A percentile compares a stretch with the other conserved stretches of the same genome.
These are phyloP conservation scores for Cercospora sp. DNA, from an alignment of 2,329 filamentous ascomycete genomes.

Conservation along the genomic window DNA sequence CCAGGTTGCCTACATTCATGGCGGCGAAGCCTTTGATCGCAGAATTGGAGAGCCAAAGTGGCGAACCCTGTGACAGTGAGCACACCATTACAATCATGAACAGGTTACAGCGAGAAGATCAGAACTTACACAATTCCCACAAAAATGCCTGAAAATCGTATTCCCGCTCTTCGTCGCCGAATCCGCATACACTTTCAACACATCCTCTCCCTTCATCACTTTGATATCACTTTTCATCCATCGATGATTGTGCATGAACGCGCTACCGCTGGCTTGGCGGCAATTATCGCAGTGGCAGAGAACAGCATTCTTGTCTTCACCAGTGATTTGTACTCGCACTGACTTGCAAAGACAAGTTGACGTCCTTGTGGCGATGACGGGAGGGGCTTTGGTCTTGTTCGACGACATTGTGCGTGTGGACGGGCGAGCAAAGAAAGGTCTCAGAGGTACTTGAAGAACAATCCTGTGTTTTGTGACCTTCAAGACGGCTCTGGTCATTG, in stretches of 20 bases:
- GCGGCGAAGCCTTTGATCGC: conserved; percentile 26
- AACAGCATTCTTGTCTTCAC: conserved; percentile 35
- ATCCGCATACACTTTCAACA: conserved; percentile 31
- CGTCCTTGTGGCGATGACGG: conserved; percentile 15
- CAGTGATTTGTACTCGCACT: conserved; percentile 30
- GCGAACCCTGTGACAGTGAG: conserved; percentile 22
- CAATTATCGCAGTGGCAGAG: conserved; percentile 38
- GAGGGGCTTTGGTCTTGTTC: conserved; percentile 17
- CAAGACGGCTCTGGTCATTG: conserved; percentile 19
- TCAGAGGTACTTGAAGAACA: conserved; percentile 5
- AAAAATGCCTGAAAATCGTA: conserved; percentile 33
- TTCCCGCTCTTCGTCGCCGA: conserved; percentile 33
- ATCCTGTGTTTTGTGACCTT: conserved; percentile 15
- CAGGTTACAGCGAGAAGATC: conserved; percentile 6
- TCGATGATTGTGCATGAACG: conserved; percentile 37
- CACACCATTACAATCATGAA: neutral
- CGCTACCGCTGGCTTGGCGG: conserved; percentile 28
- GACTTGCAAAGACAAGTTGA: conserved; percentile 35
- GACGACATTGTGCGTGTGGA: conserved; percentile 2
- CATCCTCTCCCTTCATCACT: conserved; percentile 31
- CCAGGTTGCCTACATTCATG: conserved; percentile 23
- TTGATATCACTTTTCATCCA: conserved; percentile 32
- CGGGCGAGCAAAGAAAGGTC: neutral
- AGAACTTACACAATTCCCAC: conserved; percentile 33
- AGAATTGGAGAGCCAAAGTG: conserved; percentile 29